Base-by-base conservation (phyloP, 306 rosid species). In the Sicyos baderoa region DNA sequence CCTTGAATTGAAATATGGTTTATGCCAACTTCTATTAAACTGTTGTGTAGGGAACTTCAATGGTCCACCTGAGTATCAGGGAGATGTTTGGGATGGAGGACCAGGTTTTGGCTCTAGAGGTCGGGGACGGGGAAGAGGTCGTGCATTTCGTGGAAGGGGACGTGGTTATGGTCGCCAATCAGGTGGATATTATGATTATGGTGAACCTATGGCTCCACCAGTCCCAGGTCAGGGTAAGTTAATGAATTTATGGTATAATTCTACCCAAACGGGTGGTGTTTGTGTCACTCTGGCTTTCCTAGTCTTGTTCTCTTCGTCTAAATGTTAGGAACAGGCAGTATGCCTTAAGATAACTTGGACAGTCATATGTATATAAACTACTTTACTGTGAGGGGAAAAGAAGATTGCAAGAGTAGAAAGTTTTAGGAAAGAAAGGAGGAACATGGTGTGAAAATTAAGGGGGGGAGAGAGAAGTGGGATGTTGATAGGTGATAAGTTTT, bases 71-170 rank as follows among this genome's bases (percentile, higher is more conserved):
- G 94, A 91, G 42, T 82, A 85, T 72, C 72, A 81, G 70, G 97
- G 89, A 52, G 91, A 86, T 79, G 86, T 86, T 51, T 86, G 88
- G 89, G 97, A 84, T 67, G 83, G 84, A 40, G 93, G 94, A 15
- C 88, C 79, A 25, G 84, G 97, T 65, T 86, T 77, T 71, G 95
- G 90, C 54, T 86, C 87, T 68, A 82, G 94, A 79, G 88, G 89
- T 69, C 86, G 91, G 72, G 97, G 91, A 56, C 91, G 86, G 9
- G 81, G 71, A 29, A 78, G 89, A 78, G 86, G 93, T 7, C 88
- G 82, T 73, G 59, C 49, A 79, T 79, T 76, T 69, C 72, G 81
- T 68, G 93, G 89, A 22, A 80, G 84, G 45, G 95, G 88, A 66
- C 81, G 89, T 23, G 89, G 86, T 47, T 88, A 80, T 83, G 87